These are phyloP conservation scores for Fulvia fulva DNA, from an alignment of 2,329 filamentous ascomycete species.

Conservation along the genomic window DNA sequence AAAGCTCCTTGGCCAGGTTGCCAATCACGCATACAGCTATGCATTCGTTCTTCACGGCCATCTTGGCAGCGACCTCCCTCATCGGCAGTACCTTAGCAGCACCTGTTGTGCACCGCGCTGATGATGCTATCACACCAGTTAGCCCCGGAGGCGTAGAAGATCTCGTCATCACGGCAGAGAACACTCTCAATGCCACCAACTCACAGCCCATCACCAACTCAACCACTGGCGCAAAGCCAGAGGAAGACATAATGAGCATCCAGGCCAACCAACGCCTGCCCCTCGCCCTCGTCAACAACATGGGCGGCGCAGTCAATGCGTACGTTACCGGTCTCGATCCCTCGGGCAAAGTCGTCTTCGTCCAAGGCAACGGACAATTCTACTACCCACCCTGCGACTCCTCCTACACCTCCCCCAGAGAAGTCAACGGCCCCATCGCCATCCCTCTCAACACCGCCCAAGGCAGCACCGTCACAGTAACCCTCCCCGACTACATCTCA, in stretches of 20 bases:
- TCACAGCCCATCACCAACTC: slow-evolving; percentile 1
- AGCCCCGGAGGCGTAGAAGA: slow-evolving; percentile 21
- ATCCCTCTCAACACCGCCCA: slow-evolving; percentile 36
- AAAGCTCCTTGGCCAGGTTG: neutral
- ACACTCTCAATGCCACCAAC: slow-evolving; percentile 28
- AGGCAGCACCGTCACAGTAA: slow-evolving; percentile 39
- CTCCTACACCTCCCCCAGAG: slow-evolving; percentile 35
- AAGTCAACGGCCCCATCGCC: slow-evolving; percentile 32
- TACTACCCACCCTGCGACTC: slow-evolving; percentile 40
- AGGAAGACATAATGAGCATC: neutral
- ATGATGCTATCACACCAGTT: neutral
- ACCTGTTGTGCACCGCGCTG: neutral
- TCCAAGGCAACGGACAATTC: slow-evolving; percentile 37
- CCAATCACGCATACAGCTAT: neutral
- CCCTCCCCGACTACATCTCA: slow-evolving; percentile 39
- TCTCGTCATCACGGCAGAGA: slow-evolving; percentile 25
- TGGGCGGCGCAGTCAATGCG: slow-evolving; percentile 37
- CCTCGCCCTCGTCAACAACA: slow-evolving; percentile 42
- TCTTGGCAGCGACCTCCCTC: neutral
- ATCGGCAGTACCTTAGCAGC: neutral
- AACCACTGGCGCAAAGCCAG: neutral
- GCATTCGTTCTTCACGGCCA: neutral
- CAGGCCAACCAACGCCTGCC: slow-evolving; percentile 7
- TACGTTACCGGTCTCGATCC: slow-evolving; percentile 46
- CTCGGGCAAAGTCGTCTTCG: slow-evolving; percentile 39